phyloP scores from a whole-genome alignment of 2,329 filamentous ascomycete species.

The Byssochlamys sp. region DNA sequence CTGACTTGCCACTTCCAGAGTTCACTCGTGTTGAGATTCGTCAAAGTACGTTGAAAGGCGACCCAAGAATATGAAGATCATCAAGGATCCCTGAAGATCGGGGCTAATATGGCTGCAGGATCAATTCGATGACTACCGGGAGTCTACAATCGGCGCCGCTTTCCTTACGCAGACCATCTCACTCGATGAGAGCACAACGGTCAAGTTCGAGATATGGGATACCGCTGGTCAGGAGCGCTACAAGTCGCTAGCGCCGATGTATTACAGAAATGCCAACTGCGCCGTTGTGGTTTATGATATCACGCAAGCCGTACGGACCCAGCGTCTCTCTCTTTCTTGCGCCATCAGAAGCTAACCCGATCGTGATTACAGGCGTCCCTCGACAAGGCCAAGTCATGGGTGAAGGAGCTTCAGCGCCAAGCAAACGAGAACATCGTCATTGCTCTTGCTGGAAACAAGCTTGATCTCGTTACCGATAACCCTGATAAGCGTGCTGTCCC shows the following conservation, averaged over 20 bases:
- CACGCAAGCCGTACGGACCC: constrained; percentile 76
- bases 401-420: constrained; percentile 95
- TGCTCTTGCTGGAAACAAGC: constrained; percentile 91
- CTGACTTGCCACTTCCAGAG: constrained; percentile 51
- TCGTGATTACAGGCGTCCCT: constrained; percentile 62
- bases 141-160: constrained; percentile 95
- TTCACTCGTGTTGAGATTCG: constrained; percentile 93
- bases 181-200: constrained; percentile 92
- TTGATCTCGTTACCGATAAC: constrained; percentile 87
- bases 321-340: neutral
- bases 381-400: constrained; percentile 98
- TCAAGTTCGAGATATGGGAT: constrained; percentile 99
- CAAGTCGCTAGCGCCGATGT: constrained; percentile 98
- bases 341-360: constrained; percentile 8
- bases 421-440: constrained; percentile 99
- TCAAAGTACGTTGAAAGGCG: constrained; percentile 62
- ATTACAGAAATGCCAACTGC: constrained; percentile 98
- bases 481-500: constrained; percentile 91
- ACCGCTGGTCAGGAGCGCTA: constrained; percentile 97
- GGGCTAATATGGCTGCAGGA: constrained; percentile 50
- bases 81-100: neutral
- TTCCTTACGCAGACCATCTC: constrained; percentile 98
- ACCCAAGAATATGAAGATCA: neutral
- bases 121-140: constrained; percentile 97
- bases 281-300: constrained; percentile 99